phyloP scores from a whole-genome alignment of 306 rosid genomes.

The Psophocarpus tetragonolobus region DNA sequence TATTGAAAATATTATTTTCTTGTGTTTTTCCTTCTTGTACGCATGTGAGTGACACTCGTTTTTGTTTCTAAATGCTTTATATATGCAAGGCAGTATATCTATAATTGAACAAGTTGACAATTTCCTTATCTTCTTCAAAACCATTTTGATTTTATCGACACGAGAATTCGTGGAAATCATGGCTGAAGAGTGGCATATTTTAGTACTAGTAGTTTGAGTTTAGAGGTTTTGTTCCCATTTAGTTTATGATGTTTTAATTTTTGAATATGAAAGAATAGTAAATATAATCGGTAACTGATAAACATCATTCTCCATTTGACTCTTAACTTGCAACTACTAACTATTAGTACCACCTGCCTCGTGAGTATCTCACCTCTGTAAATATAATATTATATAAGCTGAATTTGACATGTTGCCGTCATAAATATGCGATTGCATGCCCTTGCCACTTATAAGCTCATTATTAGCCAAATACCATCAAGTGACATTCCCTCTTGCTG shows the following conservation, averaged over 20 bases:
- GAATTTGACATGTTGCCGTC: constrained; percentile 4
- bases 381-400: neutral
- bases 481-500: neutral
- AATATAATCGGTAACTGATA: neutral
- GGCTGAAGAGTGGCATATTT: neutral
- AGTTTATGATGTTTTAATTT: neutral
- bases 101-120: constrained; percentile 6
- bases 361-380: neutral
- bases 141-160: neutral
- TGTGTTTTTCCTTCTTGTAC: neutral
- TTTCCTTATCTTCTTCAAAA: neutral
- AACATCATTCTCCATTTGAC: neutral
- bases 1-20: neutral
- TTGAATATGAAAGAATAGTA: neutral
- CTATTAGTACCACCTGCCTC: neutral
- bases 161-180: neutral
- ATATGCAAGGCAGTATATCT: too few relatives aligned
- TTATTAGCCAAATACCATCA: neutral
- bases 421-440: constrained; percentile 9
- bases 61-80: too few relatives aligned
- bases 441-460: neutral
- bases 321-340: neutral
- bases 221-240: neutral
- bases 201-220: neutral
- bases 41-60: neutral